Evolutionary conservation across 2,329 filamentous ascomycete species (phyloP).

Genomic region (Talaromyces piceae): DNA sequence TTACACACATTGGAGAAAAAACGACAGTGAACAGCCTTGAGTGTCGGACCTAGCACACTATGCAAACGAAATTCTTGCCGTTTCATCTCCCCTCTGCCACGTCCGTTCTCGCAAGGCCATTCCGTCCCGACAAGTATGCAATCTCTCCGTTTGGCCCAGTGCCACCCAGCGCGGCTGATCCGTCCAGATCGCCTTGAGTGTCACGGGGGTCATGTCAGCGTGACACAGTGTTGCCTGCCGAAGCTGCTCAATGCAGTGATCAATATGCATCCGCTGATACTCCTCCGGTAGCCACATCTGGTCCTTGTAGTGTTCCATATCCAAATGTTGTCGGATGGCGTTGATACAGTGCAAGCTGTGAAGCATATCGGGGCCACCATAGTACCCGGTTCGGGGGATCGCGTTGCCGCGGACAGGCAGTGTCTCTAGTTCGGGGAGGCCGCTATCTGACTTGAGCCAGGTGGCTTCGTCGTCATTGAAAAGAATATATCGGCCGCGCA

Average conservation of each 20-base stretch:
- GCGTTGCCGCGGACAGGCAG: constrained; percentile 1
- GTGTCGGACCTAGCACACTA: background rate
- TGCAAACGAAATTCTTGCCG: constrained; percentile 3
- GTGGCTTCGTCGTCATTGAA: constrained; percentile 2
- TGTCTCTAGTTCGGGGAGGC: background rate
- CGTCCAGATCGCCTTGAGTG: constrained; percentile 12
- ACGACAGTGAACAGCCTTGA: background rate
- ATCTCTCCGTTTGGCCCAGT: constrained; percentile 7
- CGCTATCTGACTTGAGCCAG: constrained; percentile 6
- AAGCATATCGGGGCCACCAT: constrained; percentile 13
- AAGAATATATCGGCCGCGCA: constrained; percentile 7
- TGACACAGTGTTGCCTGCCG: constrained; percentile 13
- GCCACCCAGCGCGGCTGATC: constrained; percentile 8
- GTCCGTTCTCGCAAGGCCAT: constrained; percentile 7
- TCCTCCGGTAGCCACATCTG: constrained; percentile 10
- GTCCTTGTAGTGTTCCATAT: constrained; percentile 12
- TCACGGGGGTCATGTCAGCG: constrained; percentile 13
- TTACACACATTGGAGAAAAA: background rate
- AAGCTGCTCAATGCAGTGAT: constrained; percentile 14
- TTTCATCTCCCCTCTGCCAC: constrained; percentile 4
- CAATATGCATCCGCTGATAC: constrained; percentile 13
- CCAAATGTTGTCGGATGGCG: constrained; percentile 12
- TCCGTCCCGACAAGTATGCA: constrained; percentile 9
- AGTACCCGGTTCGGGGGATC: constrained; percentile 10
- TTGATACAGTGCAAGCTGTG: constrained; percentile 14